Conservation (phyloP, 106 monocot species). For the Narthecium ossifragum region DNA sequence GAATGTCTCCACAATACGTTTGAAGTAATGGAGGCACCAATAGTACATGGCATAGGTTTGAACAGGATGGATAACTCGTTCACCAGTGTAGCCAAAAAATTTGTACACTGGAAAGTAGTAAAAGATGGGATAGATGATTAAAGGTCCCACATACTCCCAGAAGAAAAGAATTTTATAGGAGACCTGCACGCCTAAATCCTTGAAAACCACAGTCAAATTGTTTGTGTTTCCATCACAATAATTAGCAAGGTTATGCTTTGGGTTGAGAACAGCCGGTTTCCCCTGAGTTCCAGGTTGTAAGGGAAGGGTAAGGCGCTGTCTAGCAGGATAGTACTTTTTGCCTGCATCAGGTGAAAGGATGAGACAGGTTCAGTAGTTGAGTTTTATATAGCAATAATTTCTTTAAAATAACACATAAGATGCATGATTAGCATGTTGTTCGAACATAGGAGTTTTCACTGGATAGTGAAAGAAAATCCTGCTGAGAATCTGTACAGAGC, state of each 20-base stretch:
- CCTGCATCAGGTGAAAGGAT: slow-evolving; percentile 28
- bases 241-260: slow-evolving; percentile 53
- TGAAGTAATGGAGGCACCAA: slow-evolving; percentile 89
- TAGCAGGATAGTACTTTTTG: slow-evolving; percentile 75
- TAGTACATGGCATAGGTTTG: slow-evolving; percentile 87
- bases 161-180: slow-evolving; percentile 85
- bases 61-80: slow-evolving; percentile 53
- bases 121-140: slow-evolving; percentile 81
- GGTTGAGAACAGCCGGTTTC: slow-evolving; percentile 52
- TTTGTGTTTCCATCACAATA: slow-evolving; percentile 51
- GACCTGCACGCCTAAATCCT: slow-evolving; percentile 82
- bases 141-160: slow-evolving; percentile 85
- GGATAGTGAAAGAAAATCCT: too few species aligned
- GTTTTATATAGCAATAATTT: too few species aligned
- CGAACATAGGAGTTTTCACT: too few species aligned
- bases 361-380: background rate
- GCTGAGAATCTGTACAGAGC: too few species aligned
- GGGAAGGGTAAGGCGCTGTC: slow-evolving; percentile 90
- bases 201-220: slow-evolving; percentile 64
- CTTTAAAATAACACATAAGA: too few species aligned
- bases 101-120: slow-evolving; percentile 86
- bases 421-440: too few species aligned
- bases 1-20: slow-evolving; percentile 88
- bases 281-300: slow-evolving; percentile 33
- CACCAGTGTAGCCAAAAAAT: slow-evolving; percentile 60